Conservation (phyloP, 495 filamentous ascomycete species). For the Penicillium soppii region DNA sequence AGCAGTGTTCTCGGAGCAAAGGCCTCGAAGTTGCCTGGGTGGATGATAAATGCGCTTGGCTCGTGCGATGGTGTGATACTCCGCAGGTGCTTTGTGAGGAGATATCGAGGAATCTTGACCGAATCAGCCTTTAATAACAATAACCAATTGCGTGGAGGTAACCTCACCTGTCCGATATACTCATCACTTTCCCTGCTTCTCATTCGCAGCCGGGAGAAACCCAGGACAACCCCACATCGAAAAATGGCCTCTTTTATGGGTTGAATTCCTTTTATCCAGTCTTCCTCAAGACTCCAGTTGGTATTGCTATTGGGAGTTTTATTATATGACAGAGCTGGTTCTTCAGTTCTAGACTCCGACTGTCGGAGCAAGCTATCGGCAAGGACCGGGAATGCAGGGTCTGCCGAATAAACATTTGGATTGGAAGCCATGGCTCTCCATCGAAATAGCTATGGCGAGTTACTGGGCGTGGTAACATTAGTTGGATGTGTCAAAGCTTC, state of each 20-base stretch:
- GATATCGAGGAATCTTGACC: constrained; percentile 17
- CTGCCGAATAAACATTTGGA: constrained; percentile 24
- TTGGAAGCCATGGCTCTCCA: constrained; percentile 8
- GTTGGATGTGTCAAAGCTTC: too few relatives aligned
- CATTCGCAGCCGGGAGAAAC: constrained; percentile 36
- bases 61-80: constrained; percentile 3
- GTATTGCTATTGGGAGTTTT: not conserved
- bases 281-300: constrained; percentile 33
- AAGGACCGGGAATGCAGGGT: constrained; percentile 37
- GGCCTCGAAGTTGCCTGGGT: constrained; percentile 80
- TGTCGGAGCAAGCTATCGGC: constrained; percentile 31
- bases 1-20: constrained; percentile 74
- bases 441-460: not conserved
- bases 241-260: constrained; percentile 19
- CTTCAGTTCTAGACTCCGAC: not conserved
- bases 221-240: constrained; percentile 34
- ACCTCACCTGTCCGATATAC: constrained; percentile 33
- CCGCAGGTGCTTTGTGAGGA: constrained; percentile 14
- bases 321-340: not conserved
- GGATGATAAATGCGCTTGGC: constrained; percentile 44
- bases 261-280: constrained; percentile 28
- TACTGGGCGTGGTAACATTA: too few relatives aligned
- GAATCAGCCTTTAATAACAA: not conserved
- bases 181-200: constrained; percentile 28
- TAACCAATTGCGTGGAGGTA: not conserved